Evolutionary conservation across 2,329 filamentous ascomycete genomes (phyloP).

Genomic region (Mycogone perniciosa): DNA sequence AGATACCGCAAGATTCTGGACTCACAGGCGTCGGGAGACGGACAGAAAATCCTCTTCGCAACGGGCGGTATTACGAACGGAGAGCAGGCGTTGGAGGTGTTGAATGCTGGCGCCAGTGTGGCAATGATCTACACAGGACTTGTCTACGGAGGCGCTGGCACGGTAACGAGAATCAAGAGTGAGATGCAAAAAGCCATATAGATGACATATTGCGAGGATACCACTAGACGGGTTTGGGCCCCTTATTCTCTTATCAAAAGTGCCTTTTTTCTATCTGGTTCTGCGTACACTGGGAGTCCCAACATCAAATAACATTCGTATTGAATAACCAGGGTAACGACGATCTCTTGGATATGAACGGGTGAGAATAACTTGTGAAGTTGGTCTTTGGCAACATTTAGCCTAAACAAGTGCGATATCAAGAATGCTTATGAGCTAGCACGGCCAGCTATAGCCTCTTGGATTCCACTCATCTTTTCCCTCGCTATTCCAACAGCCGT

Average conservation of each 20-base stretch:
- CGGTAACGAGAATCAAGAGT: constrained; percentile 57
- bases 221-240: not conserved
- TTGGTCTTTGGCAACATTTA: not conserved
- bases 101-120: constrained; percentile 84
- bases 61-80: constrained; percentile 90
- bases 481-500: not conserved
- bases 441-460: not conserved
- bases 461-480: not conserved
- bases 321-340: too few relatives aligned
- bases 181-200: constrained; percentile 48
- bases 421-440: not conserved
- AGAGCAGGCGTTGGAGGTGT: constrained; percentile 69
- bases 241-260: not conserved
- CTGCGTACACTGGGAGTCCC: not conserved
- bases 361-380: too few relatives aligned
- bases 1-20: constrained; percentile 70
- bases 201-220: constrained; percentile 3
- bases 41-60: constrained; percentile 80
- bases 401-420: not conserved
- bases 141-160: constrained; percentile 59
- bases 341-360: too few relatives aligned
- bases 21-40: constrained; percentile 30
- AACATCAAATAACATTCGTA: too few relatives aligned
- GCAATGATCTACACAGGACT: constrained; percentile 85
- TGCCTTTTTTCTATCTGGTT: not conserved